Percentiles rank a stretch among this genome's conserved stretches.
Conservation (phyloP, 225 moss, liverwort and hornwort species). For the Pseudisothecium myosuroides region DNA sequence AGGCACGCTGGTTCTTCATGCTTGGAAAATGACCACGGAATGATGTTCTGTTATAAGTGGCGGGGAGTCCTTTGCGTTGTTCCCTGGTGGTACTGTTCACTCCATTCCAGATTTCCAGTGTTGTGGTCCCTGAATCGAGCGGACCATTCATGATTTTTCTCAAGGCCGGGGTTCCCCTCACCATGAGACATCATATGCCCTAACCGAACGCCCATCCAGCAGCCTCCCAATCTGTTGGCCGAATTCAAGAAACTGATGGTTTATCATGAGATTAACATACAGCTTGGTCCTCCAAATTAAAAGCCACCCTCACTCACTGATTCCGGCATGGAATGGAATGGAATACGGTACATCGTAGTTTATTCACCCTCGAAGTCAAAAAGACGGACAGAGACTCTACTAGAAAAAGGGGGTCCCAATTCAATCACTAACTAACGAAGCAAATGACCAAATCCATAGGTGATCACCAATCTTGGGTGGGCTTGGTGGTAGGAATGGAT, state of each 20-base stretch:
- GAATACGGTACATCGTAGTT: background rate
- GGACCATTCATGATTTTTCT: background rate
- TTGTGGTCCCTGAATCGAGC: background rate
- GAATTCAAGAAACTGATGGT: background rate
- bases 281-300: background rate
- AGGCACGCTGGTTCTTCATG: slow-evolving; percentile 7
- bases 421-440: too few species aligned
- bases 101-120: background rate
- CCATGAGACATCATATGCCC: background rate
- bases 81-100: background rate
- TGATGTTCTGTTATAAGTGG: background rate
- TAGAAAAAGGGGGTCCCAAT: background rate
- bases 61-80: slow-evolving; percentile 1
- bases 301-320: background rate
- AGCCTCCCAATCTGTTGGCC: background rate
- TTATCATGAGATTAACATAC: background rate
- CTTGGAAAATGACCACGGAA: slow-evolving; percentile 23
- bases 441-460: background rate
- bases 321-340: background rate
- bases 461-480: too few species aligned
- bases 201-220: background rate
- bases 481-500: too few species aligned
- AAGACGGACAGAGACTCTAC: too few species aligned
- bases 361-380: background rate
- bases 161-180: background rate